Base-by-base conservation (phyloP, 2,329 filamentous ascomycete genomes). In the Monilinia fructicola region DNA sequence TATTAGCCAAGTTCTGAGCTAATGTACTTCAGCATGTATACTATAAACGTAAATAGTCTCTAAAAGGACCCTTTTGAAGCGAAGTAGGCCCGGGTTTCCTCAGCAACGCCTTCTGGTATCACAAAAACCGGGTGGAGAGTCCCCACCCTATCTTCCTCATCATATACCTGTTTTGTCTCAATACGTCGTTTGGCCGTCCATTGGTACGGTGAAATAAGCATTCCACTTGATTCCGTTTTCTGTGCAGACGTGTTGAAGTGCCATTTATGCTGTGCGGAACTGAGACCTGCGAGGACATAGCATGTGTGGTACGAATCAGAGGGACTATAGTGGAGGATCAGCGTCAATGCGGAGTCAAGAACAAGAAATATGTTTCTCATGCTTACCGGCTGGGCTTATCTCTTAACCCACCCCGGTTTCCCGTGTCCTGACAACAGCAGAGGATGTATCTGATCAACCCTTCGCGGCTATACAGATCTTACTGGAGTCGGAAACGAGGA, bases 271-370 rank as follows among this genome's bases (percentile, higher is more conserved):
- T 96, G 92, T 31, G 90, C 89, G 64, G 88, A 90, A 77, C 91
- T 95, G 71, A 98, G 82, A 6, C 94, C 94, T 28, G 90, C 88
- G 26, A 98, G 84, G 40, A 93, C 92, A 79, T 98, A 98, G 80
- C 91, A 95, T 54, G 92, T 92, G 79, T 98, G 94, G 75, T 98
- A 97, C 59, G 90, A 89, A 79, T 98, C 94, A 5, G 93, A 88
- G 68, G 83, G 83, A 73, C 90, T 93, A 44, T 42, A 72, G 52
- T 48, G 40, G 62, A 63, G 40, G 38, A 56, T 72, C 63, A 73
- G 70, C 66, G 65, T 69, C 65, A 54, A 64, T 65, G 44, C 50
- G 48, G 48, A 48, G 44, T 50, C 18, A 58, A 63, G 46, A 71
- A 61, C 70, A 66, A 54, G 53, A 52, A n/a, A 63, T 63, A 16